Evolutionary conservation across 371 early-diverging fungal genomes (phyloP).

Genomic region (Syncephalastrum monosporum): DNA sequence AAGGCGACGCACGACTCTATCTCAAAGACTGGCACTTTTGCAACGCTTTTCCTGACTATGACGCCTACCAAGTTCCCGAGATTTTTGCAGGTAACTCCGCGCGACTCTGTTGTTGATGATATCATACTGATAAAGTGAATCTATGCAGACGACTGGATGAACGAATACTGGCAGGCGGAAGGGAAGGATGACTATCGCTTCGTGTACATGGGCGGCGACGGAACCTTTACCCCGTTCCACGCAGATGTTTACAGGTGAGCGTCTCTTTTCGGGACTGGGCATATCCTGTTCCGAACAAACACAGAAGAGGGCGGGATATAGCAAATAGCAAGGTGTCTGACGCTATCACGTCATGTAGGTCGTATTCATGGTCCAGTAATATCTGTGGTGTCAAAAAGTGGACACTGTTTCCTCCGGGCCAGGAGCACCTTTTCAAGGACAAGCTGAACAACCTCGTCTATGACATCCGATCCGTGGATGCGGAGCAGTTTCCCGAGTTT

Average conservation of each 20-base stretch:
- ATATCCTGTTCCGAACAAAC: too few species aligned
- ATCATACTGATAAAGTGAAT: background rate
- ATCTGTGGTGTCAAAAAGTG: constrained; percentile 74
- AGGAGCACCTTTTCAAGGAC: constrained; percentile 53
- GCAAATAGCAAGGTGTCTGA: background rate
- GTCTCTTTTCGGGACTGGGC: background rate
- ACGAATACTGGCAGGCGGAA: constrained; percentile 59
- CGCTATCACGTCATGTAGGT: constrained; percentile 25
- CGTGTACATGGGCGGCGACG: constrained; percentile 69
- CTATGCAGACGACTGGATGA: constrained; percentile 71
- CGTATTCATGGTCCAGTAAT: constrained; percentile 80
- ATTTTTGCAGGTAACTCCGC: constrained; percentile 47
- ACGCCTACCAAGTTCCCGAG: constrained; percentile 48
- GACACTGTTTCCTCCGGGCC: constrained; percentile 68
- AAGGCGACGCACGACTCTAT: constrained; percentile 42
- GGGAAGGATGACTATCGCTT: constrained; percentile 70
- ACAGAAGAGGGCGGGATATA: too few species aligned
- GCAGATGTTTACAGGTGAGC: constrained; percentile 67
- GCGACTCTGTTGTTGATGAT: background rate
- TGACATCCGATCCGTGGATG: constrained; percentile 60
- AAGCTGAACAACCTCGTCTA: constrained; percentile 46
- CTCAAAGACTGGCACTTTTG: constrained; percentile 76
- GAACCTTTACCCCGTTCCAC: constrained; percentile 78
- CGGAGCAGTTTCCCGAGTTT: constrained; percentile 49
- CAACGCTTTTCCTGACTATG: constrained; percentile 44